phyloP scores from a whole-genome alignment of 2,329 filamentous ascomycete species.

The Sporothrix euskadiensis region DNA sequence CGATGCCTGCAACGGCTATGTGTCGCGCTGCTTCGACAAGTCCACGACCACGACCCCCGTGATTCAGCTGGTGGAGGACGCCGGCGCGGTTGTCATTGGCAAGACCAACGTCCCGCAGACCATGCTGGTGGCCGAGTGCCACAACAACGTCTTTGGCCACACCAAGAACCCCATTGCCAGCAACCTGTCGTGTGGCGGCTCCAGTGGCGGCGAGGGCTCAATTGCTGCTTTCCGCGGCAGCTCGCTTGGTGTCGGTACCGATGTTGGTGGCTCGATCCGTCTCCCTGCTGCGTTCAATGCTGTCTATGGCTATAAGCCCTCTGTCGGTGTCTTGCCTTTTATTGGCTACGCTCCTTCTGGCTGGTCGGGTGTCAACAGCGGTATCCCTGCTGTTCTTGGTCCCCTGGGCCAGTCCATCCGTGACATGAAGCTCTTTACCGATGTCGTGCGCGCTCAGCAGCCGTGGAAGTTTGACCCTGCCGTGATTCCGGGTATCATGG shows the following conservation, averaged over 20 bases:
- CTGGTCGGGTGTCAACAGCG: conserved; percentile 30
- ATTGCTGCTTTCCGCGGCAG: conserved; percentile 42
- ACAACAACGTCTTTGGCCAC: conserved; percentile 43
- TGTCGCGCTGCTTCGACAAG: conserved; percentile 26
- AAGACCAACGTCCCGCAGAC: conserved; percentile 38
- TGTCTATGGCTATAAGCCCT: conserved; percentile 40
- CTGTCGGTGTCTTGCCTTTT: conserved; percentile 31
- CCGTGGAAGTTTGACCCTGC: conserved; percentile 31
- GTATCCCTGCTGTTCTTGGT: conserved; percentile 29
- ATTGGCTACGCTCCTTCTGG: conserved; percentile 31
- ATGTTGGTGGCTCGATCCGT: conserved; percentile 36
- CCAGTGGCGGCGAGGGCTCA: conserved; percentile 44
- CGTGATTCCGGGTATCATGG: conserved; percentile 28
- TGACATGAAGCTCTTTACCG: conserved; percentile 27
- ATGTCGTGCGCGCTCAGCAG: conserved; percentile 22
- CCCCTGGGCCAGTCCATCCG: conserved; percentile 29
- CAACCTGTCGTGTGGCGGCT: conserved; percentile 41
- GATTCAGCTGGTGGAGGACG: conserved; percentile 36
- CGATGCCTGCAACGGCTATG: conserved; percentile 29
- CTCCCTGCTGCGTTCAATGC: conserved; percentile 40
- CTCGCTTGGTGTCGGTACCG: conserved; percentile 50
- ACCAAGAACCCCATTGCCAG: conserved; percentile 42
- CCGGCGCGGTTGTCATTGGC: conserved; percentile 38
- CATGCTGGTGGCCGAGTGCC: conserved; percentile 38
- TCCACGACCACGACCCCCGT: conserved; percentile 31